These are phyloP conservation scores for Dactylellina parvicollis DNA, from an alignment of 2,329 filamentous ascomycete species.

Conservation along the genomic window DNA sequence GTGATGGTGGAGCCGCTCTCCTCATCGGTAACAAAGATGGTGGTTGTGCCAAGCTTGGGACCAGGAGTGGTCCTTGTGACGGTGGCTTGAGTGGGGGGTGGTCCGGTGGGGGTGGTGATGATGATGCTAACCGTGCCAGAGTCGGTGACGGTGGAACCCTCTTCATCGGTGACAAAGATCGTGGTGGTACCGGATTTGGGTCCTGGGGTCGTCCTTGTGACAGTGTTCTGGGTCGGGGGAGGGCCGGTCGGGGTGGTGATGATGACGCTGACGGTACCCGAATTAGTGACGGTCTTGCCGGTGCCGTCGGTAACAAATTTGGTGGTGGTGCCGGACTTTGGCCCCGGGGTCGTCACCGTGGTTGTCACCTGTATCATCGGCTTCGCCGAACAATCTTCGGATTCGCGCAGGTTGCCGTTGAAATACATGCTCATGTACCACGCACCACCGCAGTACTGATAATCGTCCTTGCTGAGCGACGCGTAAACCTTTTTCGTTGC, in stretches of 20 bases:
- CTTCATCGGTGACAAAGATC: neutral
- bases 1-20: neutral
- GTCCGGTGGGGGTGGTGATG: no score
- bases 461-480: neutral
- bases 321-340: no score
- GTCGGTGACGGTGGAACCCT: neutral
- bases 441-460: slow-evolving; percentile 18
- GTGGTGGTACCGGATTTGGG: neutral
- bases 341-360: no score
- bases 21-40: neutral
- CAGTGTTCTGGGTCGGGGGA: neutral
- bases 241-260: neutral
- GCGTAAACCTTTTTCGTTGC: slow-evolving; percentile 5
- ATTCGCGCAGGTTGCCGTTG: neutral
- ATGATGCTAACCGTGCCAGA: neutral
- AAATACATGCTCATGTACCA: slow-evolving; percentile 15
- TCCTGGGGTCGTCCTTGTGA: neutral
- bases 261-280: no score
- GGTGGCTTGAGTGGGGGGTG: neutral
- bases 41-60: neutral
- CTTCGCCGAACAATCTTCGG: neutral
- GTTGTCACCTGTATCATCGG: no score
- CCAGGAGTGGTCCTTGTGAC: no score
- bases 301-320: neutral
- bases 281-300: no score